These are phyloP conservation scores for Amborella trichopoda DNA, from an alignment of 164 flowering plant genomes.

Conservation along the genomic window DNA sequence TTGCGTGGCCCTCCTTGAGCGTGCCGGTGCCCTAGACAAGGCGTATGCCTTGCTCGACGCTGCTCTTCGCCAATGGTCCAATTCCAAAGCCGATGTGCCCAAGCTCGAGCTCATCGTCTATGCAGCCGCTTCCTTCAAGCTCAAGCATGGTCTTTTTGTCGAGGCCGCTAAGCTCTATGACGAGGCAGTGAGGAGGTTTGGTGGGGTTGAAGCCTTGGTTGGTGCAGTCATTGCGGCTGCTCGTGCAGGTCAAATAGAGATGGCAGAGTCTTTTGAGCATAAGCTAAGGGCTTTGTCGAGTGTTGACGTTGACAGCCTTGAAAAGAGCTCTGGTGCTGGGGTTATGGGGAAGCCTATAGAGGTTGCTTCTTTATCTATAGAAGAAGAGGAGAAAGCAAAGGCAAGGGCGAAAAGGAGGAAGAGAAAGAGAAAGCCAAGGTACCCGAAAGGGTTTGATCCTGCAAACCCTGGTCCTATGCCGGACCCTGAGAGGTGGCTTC, in stretches of 20 bases:
- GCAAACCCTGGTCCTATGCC: constrained; percentile 96
- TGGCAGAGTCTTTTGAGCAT: constrained; percentile 81
- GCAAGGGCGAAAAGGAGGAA: constrained; percentile 70
- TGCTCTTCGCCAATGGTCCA: constrained; percentile 74
- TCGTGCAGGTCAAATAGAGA: constrained; percentile 48
- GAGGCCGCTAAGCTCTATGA: constrained; percentile 66
- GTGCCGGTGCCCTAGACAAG: constrained; percentile 70
- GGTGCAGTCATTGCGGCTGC: constrained; percentile 81
- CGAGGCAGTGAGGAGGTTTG: constrained; percentile 63
- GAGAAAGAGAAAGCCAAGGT: constrained; percentile 93
- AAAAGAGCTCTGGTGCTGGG: constrained; percentile 80
- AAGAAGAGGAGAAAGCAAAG: constrained; percentile 33
- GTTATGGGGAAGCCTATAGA: constrained; percentile 26
- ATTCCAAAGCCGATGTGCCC: constrained; percentile 55
- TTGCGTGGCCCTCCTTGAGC: constrained; percentile 71
- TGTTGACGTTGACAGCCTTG: constrained; percentile 65
- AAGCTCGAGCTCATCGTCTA: constrained; percentile 52
- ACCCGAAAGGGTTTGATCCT: constrained; percentile 92
- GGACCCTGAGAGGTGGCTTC: constrained; percentile 96
- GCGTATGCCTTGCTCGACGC: constrained; percentile 62
- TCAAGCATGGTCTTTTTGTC: constrained; percentile 68
- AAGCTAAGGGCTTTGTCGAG: constrained; percentile 56
- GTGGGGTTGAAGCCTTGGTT: constrained; percentile 60
- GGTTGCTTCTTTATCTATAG: constrained; percentile 18
- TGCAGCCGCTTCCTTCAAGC: constrained; percentile 83